These are phyloP conservation scores for Porcisia deanei DNA, from an alignment of 208 protist genomes.

Conservation along the genomic window DNA sequence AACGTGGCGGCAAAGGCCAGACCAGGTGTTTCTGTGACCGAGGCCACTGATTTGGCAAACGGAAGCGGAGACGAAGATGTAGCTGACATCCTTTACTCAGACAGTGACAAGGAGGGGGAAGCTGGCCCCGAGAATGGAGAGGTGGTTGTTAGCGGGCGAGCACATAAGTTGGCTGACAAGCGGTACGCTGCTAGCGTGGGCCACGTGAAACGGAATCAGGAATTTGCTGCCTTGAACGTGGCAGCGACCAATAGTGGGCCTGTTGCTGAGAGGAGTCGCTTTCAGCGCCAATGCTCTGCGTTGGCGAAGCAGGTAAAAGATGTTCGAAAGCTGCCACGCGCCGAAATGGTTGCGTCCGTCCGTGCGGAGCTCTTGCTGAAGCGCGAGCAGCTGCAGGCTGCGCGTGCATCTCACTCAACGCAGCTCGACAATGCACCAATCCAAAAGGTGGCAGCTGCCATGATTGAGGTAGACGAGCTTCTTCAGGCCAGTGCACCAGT, in stretches of 20 bases:
- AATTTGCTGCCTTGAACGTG: constrained; percentile 38
- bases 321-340: constrained; percentile 8
- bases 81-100: constrained; percentile 14
- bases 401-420: not conserved
- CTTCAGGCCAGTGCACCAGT: not conserved
- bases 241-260: constrained; percentile 12
- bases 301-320: not conserved
- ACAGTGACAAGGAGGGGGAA: constrained; percentile 20
- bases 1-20: constrained; percentile 16
- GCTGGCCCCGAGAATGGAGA: not conserved
- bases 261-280: not conserved
- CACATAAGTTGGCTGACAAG: constrained; percentile 5
- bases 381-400: constrained; percentile 19
- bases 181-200: constrained; percentile 2
- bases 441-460: constrained; percentile 9
- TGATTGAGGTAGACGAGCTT: constrained; percentile 31
- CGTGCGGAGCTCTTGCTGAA: constrained; percentile 31
- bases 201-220: constrained; percentile 17
- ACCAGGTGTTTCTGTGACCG: not conserved
- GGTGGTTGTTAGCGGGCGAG: constrained; percentile 13
- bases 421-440: not conserved
- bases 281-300: constrained; percentile 15
- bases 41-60: not conserved
- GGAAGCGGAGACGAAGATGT: constrained; percentile 3
- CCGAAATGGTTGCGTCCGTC: constrained; percentile 27